Conservation (phyloP, 1,284 basidiomycete genomes). For the Blastosporella zonata region DNA sequence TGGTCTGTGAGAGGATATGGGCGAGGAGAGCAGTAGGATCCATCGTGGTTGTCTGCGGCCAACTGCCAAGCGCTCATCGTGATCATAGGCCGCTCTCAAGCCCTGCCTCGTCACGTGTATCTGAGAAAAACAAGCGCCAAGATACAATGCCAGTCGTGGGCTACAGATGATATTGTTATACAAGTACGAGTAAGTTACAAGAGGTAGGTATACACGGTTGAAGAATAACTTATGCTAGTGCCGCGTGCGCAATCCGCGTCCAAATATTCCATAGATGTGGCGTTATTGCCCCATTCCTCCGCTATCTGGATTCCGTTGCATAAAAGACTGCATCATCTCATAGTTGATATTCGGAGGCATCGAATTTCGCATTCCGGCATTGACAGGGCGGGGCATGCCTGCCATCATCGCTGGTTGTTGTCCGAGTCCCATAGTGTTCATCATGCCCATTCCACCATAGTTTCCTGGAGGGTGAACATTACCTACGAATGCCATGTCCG, state of each 20-base stretch:
- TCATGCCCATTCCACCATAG: conserved; percentile 19
- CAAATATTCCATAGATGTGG: background rate
- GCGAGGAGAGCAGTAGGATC: conserved; percentile 30
- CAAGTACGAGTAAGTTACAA: conserved; percentile 5
- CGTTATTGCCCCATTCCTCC: conserved; percentile 15
- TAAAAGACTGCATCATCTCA: conserved; percentile 63
- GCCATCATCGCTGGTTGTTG: conserved; percentile 20
- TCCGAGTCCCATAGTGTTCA: conserved; percentile 18
- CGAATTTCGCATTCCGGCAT: conserved; percentile 21
- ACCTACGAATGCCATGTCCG: conserved; percentile 6
- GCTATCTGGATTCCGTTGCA: conserved; percentile 49
- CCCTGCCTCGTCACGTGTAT: conserved; percentile 5
- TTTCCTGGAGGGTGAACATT: conserved; percentile 9
- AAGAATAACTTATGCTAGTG: conserved; percentile 4
- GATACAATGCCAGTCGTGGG: background rate
- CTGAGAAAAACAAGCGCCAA: background rate
- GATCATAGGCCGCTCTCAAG: background rate
- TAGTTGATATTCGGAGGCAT: conserved; percentile 36
- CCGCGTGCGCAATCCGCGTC: no score
- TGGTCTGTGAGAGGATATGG: conserved; percentile 62
- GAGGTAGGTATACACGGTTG: conserved; percentile 10
- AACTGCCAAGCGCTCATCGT: background rate
- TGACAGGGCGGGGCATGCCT: conserved; percentile 21
- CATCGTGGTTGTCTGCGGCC: conserved; percentile 8
- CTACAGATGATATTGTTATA: conserved; percentile 3